Evolutionary conservation across 768 basidiomycete genomes (phyloP).

Genomic region (Tylopilus plumbeoviolaceoides): DNA sequence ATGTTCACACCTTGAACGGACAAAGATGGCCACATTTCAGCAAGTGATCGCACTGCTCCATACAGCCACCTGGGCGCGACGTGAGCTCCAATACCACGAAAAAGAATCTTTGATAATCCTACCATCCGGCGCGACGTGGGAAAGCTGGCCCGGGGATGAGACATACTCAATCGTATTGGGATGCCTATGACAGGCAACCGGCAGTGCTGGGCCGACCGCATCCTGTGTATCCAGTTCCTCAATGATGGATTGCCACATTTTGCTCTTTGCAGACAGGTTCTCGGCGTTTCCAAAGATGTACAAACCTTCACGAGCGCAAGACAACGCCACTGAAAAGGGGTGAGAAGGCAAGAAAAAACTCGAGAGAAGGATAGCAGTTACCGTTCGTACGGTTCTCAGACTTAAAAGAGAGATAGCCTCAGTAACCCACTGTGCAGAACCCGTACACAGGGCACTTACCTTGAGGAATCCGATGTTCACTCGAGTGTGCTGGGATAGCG

Average conservation of each 20-base stretch:
- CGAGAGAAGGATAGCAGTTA: constrained; percentile 9
- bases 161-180: constrained; percentile 39
- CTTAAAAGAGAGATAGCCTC: constrained; percentile 24
- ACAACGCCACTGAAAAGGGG: constrained; percentile 53
- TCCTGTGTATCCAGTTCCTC: constrained; percentile 50
- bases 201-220: constrained; percentile 48
- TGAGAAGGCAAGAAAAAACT: neutral
- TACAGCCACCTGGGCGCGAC: constrained; percentile 51
- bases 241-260: constrained; percentile 57
- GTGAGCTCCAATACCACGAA: neutral
- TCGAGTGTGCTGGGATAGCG: constrained; percentile 15
- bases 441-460: constrained; percentile 33
- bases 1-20: constrained; percentile 47
- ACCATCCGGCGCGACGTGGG: constrained; percentile 55
- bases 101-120: constrained; percentile 1
- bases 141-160: constrained; percentile 49
- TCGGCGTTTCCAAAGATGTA: constrained; percentile 68
- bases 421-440: neutral
- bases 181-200: constrained; percentile 56
- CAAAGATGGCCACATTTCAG: constrained; percentile 64
- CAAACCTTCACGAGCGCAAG: constrained; percentile 69
- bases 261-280: constrained; percentile 45
- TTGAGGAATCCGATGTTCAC: constrained; percentile 69
- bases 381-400: constrained; percentile 55
- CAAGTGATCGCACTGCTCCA: constrained; percentile 48